Evolutionary conservation across 148 eudicot genomes (phyloP), one percentile per base, ranked within the genome.

Genomic region (Fagopyrum tataricum): DNA sequence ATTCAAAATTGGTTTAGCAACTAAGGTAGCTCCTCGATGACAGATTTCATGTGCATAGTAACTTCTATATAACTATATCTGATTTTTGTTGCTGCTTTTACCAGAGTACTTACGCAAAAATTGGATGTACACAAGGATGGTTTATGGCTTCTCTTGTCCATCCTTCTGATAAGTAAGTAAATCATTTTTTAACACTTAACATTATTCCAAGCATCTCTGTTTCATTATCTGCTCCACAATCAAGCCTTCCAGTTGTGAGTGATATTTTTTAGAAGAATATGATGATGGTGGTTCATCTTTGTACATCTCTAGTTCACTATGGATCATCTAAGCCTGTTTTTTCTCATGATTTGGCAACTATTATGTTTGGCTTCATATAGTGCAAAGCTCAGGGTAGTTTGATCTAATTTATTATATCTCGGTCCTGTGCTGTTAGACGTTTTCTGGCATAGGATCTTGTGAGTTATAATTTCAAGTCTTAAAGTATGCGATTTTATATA

Each of bases 81-180:
- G 44, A 37, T 6, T 37, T 46, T 37, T 64, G 18, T 6, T 64
- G 20, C 43, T 15, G 21, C 44, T 15, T 64, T 70, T 74, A 44
- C 42, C 81, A 94, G 98, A 82, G 84, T 73, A 84, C 97, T 56
- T 94, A 94, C 78, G 91, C 90, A 67, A 91, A 87, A 83, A 92
- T 91, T 76, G 95, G 85, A 72, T 81, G 97, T 74, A 78, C 91
- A 23, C 98, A 94, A 79, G 98, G 98, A 77, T 91, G 97, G 97
- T 91, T 90, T 77, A 68, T 69, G 8, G 89, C 97, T 75, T 84
- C 98, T 53, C 96, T 86, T 46, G 48, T 74, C 71, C 96, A 94
- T 75, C 88, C 87, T 79, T 78, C 91, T 78, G 83, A 90, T 73
- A 87, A 75, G 98, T 94, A 71, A 86, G 97, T 82, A 44, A 68